Evolutionary conservation across 306 rosid genomes (phyloP).

Genomic region (Pterocarpus santalinus): DNA sequence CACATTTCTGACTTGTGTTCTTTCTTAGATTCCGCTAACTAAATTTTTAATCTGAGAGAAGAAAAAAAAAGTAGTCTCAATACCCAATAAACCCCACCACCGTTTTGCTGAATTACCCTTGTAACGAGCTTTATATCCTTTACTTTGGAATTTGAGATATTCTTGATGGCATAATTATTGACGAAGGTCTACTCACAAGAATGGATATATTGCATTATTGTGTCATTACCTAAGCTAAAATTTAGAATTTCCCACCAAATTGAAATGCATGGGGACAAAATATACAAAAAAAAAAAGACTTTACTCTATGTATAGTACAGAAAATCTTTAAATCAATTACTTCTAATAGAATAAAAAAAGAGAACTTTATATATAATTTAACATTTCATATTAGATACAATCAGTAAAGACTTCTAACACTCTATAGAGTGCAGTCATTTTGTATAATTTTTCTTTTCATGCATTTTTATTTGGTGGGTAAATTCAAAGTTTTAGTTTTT

Average conservation of each 20-base stretch:
- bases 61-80: background rate
- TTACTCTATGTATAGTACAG: background rate
- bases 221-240: too few relatives aligned
- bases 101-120: conserved; percentile 43
- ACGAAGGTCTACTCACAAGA: background rate
- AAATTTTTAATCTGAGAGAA: too few relatives aligned
- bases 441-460: too few relatives aligned
- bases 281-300: background rate
- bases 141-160: background rate
- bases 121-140: background rate
- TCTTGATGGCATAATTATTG: background rate
- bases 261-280: background rate
- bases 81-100: background rate
- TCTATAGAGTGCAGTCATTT: too few relatives aligned
- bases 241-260: background rate
- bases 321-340: background rate
- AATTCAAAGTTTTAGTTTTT: too few relatives aligned
- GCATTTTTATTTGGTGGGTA: too few relatives aligned
- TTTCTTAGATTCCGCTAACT: background rate
- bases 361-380: too few relatives aligned
- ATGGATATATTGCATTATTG: too few relatives aligned
- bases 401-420: too few relatives aligned
- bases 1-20: background rate
- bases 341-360: background rate
- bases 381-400: too few relatives aligned